Percentiles rank a stretch among this genome's conserved stretches.
These are phyloP conservation scores for Saussurea involucrata DNA, from an alignment of 129 eudicot species.

Conservation along the genomic window DNA sequence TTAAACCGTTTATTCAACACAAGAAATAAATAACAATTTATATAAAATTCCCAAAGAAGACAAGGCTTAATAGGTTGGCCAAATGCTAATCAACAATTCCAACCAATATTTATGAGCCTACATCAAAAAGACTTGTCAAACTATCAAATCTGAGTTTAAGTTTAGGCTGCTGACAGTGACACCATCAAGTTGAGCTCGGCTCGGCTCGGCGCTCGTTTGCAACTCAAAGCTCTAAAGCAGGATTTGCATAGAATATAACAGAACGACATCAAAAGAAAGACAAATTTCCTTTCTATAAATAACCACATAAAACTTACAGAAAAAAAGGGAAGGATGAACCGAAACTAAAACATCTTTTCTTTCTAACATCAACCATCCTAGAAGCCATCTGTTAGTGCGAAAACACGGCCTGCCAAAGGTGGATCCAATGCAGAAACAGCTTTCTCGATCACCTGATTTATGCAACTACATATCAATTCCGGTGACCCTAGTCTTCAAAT, in stretches of 20 bases:
- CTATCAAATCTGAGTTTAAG: not conserved
- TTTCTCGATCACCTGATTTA: constrained; percentile 64
- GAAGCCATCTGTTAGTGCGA: constrained; percentile 83
- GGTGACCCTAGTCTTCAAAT: not conserved
- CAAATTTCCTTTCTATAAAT: too few species aligned
- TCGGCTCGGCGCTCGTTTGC: too few species aligned
- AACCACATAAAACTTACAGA: too few species aligned
- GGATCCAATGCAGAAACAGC: constrained; percentile 66
- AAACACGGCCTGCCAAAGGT: constrained; percentile 80
- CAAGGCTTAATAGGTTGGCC: too few species aligned
- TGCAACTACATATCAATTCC: not conserved
- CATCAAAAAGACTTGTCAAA: not conserved
- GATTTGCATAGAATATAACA: not conserved
- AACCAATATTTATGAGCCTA: too few species aligned
- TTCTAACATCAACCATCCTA: constrained; percentile 17
- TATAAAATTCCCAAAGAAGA: too few species aligned
- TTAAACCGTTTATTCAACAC: too few species aligned
- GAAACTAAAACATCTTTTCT: not conserved
- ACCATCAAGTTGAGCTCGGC: too few species aligned
- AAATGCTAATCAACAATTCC: too few species aligned
- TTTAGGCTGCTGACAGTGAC: too few species aligned
- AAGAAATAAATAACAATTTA: too few species aligned
- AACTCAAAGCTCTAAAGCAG: not conserved
- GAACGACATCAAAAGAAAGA: not conserved
- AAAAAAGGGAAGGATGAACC: not conserved